Base-by-base conservation (phyloP, 768 basidiomycete species). In the Tricholoma sp. region DNA sequence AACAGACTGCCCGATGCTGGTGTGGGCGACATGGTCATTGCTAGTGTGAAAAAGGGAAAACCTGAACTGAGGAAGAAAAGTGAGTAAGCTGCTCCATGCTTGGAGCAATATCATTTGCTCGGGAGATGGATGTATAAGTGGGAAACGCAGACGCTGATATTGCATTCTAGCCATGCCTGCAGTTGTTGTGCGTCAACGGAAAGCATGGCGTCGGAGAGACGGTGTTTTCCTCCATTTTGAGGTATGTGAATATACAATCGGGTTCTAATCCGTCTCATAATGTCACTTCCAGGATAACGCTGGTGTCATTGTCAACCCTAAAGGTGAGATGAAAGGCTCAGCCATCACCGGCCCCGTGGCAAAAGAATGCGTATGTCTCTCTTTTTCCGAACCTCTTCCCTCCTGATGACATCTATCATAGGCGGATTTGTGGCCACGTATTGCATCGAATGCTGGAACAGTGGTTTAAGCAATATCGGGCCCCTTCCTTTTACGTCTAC, bases 321-420 rank as follows among this genome's bases (percentile, higher is more conserved):
- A 98, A 83, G 96, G 96, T 67, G 97, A 99, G 80, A 99, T 99
- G 97, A 99, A 99, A 82, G 96, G 96, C 50, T 95, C 92, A 52
- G 91, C 92, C 58, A 96, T 97, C 70, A 91, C 94, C 34, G 94
- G 94, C 56, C 94, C 94, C 39, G 92, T 99, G 60, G 97, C 96
- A 78, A 99, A 98, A 85, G 96, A 98, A 92, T 98, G 97, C 70
- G 91, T 94, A 71, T 41, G 91, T 86, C 20, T 4, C 44, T n/a
- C 7, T n/a, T 17, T 42, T 47, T 28, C 33, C 32, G 11, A 5
- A 20, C 1, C 33, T 31, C 58, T 15, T 36, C 34, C 15, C n/a
- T 41, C 32, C 50, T 50, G 48, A 50, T 15, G 37, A 57, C 50
- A 61, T 24, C 18, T 12, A 0, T 47, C 56, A 49, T 65, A 93